Percentiles rank a stretch among this genome's conserved stretches.
phyloP scores from a whole-genome alignment of 2,329 filamentous ascomycete genomes.

The Aspergillus sp. region DNA sequence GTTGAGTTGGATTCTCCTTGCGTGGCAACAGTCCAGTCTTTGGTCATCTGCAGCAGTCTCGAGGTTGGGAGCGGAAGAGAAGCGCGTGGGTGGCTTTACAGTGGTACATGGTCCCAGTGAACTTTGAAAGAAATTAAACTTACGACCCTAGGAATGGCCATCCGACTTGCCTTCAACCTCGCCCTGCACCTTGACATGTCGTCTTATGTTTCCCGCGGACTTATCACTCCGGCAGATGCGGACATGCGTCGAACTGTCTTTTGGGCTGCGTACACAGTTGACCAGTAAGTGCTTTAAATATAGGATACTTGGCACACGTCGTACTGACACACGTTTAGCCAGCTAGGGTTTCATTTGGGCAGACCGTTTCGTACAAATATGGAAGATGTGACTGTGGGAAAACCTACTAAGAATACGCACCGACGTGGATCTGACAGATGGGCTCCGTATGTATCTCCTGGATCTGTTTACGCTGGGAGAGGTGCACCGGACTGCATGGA shows the following conservation, averaged over 20 bases:
- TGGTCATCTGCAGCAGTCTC: background rate
- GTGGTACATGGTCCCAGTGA: background rate
- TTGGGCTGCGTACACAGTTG: constrained; percentile 33
- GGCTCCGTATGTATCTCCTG: background rate
- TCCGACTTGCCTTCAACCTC: constrained; percentile 29
- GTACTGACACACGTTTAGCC: background rate
- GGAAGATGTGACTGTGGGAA: constrained; percentile 1
- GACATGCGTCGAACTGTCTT: constrained; percentile 35
- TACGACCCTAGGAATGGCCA: constrained; percentile 19
- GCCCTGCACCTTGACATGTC: constrained; percentile 31
- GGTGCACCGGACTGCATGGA: background rate
- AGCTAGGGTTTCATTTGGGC: background rate
- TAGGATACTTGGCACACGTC: too few species aligned
- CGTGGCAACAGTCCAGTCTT: background rate
- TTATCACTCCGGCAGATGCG: constrained; percentile 16
- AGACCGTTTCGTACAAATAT: constrained; percentile 1
- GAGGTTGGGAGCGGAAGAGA: background rate
- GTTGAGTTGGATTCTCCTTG: background rate
- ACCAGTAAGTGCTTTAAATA: background rate
- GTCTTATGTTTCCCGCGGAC: constrained; percentile 14
- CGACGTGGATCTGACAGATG: background rate
- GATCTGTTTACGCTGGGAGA: background rate
- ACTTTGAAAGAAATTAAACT: background rate
- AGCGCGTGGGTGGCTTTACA: constrained; percentile 4
- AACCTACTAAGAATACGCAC: background rate